Conservation (phyloP, 2,329 filamentous ascomycete species). For the Penicillium sp. region DNA sequence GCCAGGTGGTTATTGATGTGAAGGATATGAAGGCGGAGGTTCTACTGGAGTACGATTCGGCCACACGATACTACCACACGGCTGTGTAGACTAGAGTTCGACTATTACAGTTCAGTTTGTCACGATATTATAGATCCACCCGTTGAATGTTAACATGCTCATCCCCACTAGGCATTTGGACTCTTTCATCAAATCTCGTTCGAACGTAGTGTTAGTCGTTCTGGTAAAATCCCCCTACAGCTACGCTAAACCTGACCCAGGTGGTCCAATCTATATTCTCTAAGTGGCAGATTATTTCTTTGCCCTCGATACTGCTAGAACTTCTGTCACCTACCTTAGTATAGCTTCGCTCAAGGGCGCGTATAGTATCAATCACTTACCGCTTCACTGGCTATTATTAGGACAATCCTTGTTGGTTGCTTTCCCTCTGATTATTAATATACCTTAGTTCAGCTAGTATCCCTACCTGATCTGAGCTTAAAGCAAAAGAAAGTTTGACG, state of each 20-base stretch:
- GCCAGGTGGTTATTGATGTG: slow-evolving; percentile 33
- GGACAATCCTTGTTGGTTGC: too few species aligned
- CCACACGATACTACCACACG: slow-evolving; percentile 42
- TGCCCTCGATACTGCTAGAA: too few species aligned
- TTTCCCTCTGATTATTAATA: too few species aligned
- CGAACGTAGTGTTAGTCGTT: not conserved
- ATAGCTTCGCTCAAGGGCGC: too few species aligned
- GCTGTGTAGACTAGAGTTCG: not conserved
- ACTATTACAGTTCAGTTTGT: not conserved
- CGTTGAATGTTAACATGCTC: not conserved
- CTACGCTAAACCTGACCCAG: not conserved
- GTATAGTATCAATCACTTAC: too few species aligned
- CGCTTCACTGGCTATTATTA: too few species aligned
- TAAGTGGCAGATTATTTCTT: not conserved
- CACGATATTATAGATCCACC: not conserved
- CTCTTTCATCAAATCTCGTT: too few species aligned
- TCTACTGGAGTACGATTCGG: slow-evolving; percentile 43
- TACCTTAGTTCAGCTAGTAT: too few species aligned
- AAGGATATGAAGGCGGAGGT: slow-evolving; percentile 42
- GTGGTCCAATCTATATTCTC: not conserved
- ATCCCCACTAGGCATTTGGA: not conserved
- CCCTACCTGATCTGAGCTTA: too few species aligned
- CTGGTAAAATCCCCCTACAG: not conserved
- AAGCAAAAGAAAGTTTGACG: too few species aligned
- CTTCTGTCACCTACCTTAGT: too few species aligned